Conservation (phyloP, 2,329 filamentous ascomycete genomes). For the Microdochium paspali region DNA sequence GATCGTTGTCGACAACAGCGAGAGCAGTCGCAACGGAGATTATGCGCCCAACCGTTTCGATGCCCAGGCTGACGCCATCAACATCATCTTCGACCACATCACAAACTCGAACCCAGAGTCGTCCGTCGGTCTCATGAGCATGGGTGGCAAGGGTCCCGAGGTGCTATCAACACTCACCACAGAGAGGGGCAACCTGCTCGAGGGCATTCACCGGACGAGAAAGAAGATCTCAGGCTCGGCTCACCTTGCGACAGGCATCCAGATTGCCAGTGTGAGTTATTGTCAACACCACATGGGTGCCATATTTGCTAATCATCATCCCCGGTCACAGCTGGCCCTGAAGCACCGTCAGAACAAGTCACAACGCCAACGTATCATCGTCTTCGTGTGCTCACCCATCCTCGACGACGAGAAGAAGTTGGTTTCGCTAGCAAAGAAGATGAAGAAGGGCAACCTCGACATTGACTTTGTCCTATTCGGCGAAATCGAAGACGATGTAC, state of each 20-base stretch:
- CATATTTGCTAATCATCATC: background rate
- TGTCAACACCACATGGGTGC: slow-evolving; percentile 6
- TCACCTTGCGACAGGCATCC: slow-evolving; percentile 87
- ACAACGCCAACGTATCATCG: slow-evolving; percentile 92
- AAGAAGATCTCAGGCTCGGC: slow-evolving; percentile 84
- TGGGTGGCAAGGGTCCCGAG: slow-evolving; percentile 96
- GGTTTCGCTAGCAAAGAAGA: slow-evolving; percentile 85
- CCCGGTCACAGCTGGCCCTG: slow-evolving; percentile 63
- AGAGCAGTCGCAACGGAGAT: slow-evolving; percentile 96
- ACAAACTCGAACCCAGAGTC: slow-evolving; percentile 94
- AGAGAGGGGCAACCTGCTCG: slow-evolving; percentile 90
- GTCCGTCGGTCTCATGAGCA: slow-evolving; percentile 95
- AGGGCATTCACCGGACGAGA: slow-evolving; percentile 81
- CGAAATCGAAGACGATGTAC: slow-evolving; percentile 78
- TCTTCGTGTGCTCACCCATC: slow-evolving; percentile 91
- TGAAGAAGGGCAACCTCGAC: slow-evolving; percentile 95
- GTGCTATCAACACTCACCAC: slow-evolving; percentile 93
- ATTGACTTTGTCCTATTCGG: slow-evolving; percentile 95
- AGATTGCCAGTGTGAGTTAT: slow-evolving; percentile 78
- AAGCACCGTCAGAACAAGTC: slow-evolving; percentile 98
- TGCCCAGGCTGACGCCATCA: slow-evolving; percentile 90
- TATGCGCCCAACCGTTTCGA: slow-evolving; percentile 87
- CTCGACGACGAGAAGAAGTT: slow-evolving; percentile 83
- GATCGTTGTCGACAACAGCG: slow-evolving; percentile 99
- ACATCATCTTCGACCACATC: slow-evolving; percentile 91